Base-by-base conservation (phyloP, 2,329 filamentous ascomycete genomes). In the Curvularia verruculosa region DNA sequence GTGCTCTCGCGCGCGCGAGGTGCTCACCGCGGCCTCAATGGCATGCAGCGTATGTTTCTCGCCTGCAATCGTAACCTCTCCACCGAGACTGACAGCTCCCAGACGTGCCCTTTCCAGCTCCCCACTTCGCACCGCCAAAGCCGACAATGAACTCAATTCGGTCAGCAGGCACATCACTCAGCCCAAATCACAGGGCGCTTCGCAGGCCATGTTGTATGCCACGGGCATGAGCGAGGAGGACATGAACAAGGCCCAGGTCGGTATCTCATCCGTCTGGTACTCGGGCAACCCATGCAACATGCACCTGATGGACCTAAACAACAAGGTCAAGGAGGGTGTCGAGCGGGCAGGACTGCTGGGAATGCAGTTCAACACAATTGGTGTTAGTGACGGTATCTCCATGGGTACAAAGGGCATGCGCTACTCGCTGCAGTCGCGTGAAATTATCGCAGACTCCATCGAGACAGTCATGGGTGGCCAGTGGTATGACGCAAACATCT, bases 401-500 rank as follows among this genome's bases (percentile, higher is more conserved):
- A 99, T 99, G 95, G 95, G 95, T 49, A 99, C 95, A 46, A 91
- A 89, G 34, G 95, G 96, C 69, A 99, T 99, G 95, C 86, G 94
- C 61, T 98, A 92, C 81, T 95, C 90, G 53, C 83, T 97, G 50
- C 95, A 98, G 82, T 96, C 91, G 67, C 86, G 95, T 76, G 95
- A 99, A 78, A 86, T 99, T 71, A 99, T 99, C 70, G 95, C 95
- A 71, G 95, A 99, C 80, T 96, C 91, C 60, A 96, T 99, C 72
- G 95, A 99, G 84, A 98, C 95, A 5, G 95, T 99, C 70, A 99
- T 98, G 93, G 89, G 92, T 66, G 95, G 92, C 15, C 95, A 99
- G 80, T 98, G 93, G 92, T 98, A 99, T 76, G 95, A 99, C 78
- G 94, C 88, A 67, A 98, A 98, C 79, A 90, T 99, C 75, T 96